Conservation (phyloP, 768 basidiomycete genomes). For the Thelephora ganbajun region DNA sequence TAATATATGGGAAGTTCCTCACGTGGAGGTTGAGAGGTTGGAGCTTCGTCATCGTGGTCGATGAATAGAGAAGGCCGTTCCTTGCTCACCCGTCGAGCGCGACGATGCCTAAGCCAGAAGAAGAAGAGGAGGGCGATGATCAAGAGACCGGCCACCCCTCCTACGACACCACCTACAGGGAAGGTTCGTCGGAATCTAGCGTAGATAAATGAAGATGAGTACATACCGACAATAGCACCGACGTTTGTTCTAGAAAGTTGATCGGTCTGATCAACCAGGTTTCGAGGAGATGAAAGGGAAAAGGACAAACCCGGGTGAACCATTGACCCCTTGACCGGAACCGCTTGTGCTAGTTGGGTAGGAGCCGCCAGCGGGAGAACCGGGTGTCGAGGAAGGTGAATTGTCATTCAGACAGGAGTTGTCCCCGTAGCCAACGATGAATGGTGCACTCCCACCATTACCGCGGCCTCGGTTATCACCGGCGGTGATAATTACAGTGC, state of each 20-base stretch:
- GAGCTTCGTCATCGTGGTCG: constrained; percentile 28
- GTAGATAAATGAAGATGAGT: neutral
- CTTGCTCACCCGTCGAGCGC: constrained; percentile 24
- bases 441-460: constrained; percentile 47
- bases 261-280: neutral
- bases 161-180: constrained; percentile 34
- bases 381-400: constrained; percentile 70
- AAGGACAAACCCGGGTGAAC: constrained; percentile 1
- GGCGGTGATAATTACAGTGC: constrained; percentile 50
- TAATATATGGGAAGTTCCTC: constrained; percentile 47
- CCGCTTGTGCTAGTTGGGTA: constrained; percentile 44
- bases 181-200: neutral
- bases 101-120: constrained; percentile 34
- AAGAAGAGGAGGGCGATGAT: constrained; percentile 28
- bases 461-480: constrained; percentile 58
- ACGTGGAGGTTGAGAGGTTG: constrained; percentile 20
- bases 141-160: constrained; percentile 39
- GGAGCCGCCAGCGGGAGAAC: constrained; percentile 58
- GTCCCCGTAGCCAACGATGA: constrained; percentile 39
- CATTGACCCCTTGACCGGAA: constrained; percentile 13
- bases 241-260: constrained; percentile 19
- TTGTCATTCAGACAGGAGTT: constrained; percentile 40
- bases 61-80: constrained; percentile 59
- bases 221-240: constrained; percentile 37
- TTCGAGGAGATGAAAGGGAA: neutral